Percentiles rank a stretch among this genome's conserved stretches.
Evolutionary conservation across 305 asterid genomes (phyloP).

Genomic region (Withania somnifera): DNA sequence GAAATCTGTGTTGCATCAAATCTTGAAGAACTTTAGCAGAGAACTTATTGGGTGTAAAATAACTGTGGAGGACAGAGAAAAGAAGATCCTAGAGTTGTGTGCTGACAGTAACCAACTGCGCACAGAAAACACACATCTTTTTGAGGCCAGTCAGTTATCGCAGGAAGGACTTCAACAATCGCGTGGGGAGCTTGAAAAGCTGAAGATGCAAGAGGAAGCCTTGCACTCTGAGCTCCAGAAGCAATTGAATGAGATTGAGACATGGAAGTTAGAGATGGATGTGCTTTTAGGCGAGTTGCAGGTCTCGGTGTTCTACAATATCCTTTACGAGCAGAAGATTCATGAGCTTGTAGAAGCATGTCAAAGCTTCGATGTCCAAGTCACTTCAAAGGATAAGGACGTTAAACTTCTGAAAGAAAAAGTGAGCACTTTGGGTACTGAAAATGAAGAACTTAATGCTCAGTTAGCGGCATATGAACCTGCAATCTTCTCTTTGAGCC

Average conservation of each 20-base stretch:
- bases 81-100: slow-evolving; percentile 32
- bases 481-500: slow-evolving; percentile 54
- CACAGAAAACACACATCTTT: slow-evolving; percentile 28
- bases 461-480: slow-evolving; percentile 56
- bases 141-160: slow-evolving; percentile 25
- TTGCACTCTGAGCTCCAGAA: slow-evolving; percentile 44
- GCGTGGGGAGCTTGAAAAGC: slow-evolving; percentile 26
- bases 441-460: slow-evolving; percentile 41
- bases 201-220: slow-evolving; percentile 32
- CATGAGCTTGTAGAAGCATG: slow-evolving; percentile 48
- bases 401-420: slow-evolving; percentile 19
- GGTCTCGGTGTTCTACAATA: slow-evolving; percentile 38
- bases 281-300: slow-evolving; percentile 48
- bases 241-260: slow-evolving; percentile 33
- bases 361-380: slow-evolving; percentile 28
- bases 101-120: slow-evolving; percentile 33
- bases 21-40: slow-evolving; percentile 32
- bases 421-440: slow-evolving; percentile 12
- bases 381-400: slow-evolving; percentile 20
- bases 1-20: slow-evolving; percentile 31
- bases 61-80: slow-evolving; percentile 27
- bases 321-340: slow-evolving; percentile 64
- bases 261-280: slow-evolving; percentile 44
- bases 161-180: slow-evolving; percentile 34
- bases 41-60: slow-evolving; percentile 23